These are phyloP conservation scores for Alternaria postmessia DNA, from an alignment of 2,329 filamentous ascomycete genomes.

Conservation along the genomic window DNA sequence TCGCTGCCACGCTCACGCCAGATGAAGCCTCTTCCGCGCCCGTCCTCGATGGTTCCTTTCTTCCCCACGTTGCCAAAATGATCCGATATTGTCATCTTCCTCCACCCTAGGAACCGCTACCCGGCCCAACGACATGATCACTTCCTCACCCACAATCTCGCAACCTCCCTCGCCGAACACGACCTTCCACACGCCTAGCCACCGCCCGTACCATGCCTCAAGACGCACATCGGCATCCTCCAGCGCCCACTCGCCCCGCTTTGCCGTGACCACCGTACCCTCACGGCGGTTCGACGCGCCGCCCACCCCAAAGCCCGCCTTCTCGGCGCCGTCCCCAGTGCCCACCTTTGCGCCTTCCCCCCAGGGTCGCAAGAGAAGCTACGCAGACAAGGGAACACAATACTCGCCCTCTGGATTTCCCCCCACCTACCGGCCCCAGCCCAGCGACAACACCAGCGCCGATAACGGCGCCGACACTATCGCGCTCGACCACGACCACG, in stretches of 20 bases:
- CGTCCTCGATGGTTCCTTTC: conserved; percentile 10
- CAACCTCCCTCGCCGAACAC: conserved; percentile 48
- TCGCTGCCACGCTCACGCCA: conserved; percentile 16
- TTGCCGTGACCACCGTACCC: conserved; percentile 40
- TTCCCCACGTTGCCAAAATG: conserved; percentile 23
- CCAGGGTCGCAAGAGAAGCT: conserved; percentile 44
- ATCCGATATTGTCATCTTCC: conserved; percentile 11
- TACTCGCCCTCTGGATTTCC: conserved; percentile 61
- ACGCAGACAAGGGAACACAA: conserved; percentile 62
- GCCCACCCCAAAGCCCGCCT: conserved; percentile 29
- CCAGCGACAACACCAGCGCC: conserved; percentile 5
- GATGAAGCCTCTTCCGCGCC: conserved; percentile 26
- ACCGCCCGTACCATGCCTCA: conserved; percentile 45
- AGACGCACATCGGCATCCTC: conserved; percentile 43
- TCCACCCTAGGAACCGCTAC: conserved; percentile 13
- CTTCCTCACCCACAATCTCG: conserved; percentile 49
- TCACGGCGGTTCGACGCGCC: conserved; percentile 41
- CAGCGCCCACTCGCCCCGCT: conserved; percentile 44
- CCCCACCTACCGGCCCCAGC: conserved; percentile 50
- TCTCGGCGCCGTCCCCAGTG: conserved; percentile 36
- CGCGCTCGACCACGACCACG: neutral
- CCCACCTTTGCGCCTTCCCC: conserved; percentile 35
- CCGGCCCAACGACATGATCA: conserved; percentile 41
- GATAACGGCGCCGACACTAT: neutral
- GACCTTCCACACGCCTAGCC: conserved; percentile 43